Evolutionary conservation across 1,284 basidiomycete genomes (phyloP), one percentile per base, ranked within the genome.

Genomic region (Entoloma clypeatum): DNA sequence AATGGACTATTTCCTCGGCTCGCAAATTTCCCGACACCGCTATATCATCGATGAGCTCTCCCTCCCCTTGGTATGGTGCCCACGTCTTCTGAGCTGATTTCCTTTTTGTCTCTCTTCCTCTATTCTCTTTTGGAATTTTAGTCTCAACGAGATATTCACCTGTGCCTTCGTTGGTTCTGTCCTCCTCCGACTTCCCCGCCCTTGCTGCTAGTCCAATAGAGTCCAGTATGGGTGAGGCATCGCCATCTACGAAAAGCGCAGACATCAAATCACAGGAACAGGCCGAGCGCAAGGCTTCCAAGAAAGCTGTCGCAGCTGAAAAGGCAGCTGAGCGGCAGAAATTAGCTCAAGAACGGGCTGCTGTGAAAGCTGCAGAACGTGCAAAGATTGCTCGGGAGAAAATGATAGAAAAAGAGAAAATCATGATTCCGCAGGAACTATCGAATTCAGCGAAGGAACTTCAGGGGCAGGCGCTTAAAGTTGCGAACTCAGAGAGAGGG

Each of bases 131-230:
- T 53, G 49, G 48, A 63, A 58, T 64, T 67, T 55, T 58, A 72
- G 68, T 63, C 65, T 63, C 69, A 55, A 57, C 62, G 53, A 58
- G 71, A 63, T 68, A 71, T 52, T 71, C 74, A 32, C 63, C 69
- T 46, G 63, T 73, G 38, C 69, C 72, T 38, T 71, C 75, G 47
- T 69, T 74, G 50, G 64, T 69, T 44, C 68, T 88, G 47, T 84
- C 85, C 50, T 65, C 78, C 33, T 67, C 75, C 56, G 86, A 88
- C 59, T 89, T 89, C 58, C 86, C 86, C 44, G 82, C 78, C 17
- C 62, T 83, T 27, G 64, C 67, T 54, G 45, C 57, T 39, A 53
- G 52, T 41, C 50, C 55, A 28, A 49, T 55, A 26, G 61, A 65
- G 33, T 43, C 55, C 31, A 39, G 41, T 31, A 21, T 43, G 17